phyloP scores from a whole-genome alignment of 805 yeast species.

The Alloascoidea africana region DNA sequence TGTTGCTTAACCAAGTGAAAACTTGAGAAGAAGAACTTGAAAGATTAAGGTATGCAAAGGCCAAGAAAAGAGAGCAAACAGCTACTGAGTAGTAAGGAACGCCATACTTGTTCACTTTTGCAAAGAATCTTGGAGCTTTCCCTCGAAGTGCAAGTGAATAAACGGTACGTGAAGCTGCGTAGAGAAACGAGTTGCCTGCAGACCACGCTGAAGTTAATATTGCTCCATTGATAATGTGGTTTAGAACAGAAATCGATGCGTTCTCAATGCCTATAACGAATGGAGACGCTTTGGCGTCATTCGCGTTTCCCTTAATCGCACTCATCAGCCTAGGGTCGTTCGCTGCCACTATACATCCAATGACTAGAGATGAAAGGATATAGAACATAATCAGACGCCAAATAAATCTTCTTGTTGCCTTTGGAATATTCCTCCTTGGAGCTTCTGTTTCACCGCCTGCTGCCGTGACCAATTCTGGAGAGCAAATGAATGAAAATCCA shows the following conservation, averaged over 20 bases:
- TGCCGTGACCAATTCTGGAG: slow-evolving; percentile 78
- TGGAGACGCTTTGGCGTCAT: slow-evolving; percentile 73
- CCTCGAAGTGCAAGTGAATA: slow-evolving; percentile 61
- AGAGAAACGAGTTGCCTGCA: slow-evolving; percentile 73
- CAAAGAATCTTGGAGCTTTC: slow-evolving; percentile 55
- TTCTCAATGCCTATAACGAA: slow-evolving; percentile 66
- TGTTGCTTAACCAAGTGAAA: slow-evolving; percentile 54
- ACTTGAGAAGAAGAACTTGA: slow-evolving; percentile 45
- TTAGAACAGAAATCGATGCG: slow-evolving; percentile 47
- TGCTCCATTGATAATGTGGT: slow-evolving; percentile 67
- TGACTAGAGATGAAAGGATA: slow-evolving; percentile 59
- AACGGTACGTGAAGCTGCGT: slow-evolving; percentile 46
- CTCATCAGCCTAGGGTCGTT: slow-evolving; percentile 44
- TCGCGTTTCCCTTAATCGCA: slow-evolving; percentile 46
- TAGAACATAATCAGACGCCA: slow-evolving; percentile 52
- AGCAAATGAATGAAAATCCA: slow-evolving; percentile 45
- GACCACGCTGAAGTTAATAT: slow-evolving; percentile 63
- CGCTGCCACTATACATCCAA: slow-evolving; percentile 62
- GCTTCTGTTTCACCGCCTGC: slow-evolving; percentile 69
- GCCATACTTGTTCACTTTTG: slow-evolving; percentile 37
- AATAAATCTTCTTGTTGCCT: slow-evolving; percentile 64
- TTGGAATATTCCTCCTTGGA: slow-evolving; percentile 62
- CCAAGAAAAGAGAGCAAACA: slow-evolving; percentile 40
- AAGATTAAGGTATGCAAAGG: slow-evolving; percentile 50
- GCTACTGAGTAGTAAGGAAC: slow-evolving; percentile 49